Evolutionary conservation across 108 stramenopile species (phyloP), one percentile per base, ranked within the genome.

Genomic region (Epithemia pelagica): DNA sequence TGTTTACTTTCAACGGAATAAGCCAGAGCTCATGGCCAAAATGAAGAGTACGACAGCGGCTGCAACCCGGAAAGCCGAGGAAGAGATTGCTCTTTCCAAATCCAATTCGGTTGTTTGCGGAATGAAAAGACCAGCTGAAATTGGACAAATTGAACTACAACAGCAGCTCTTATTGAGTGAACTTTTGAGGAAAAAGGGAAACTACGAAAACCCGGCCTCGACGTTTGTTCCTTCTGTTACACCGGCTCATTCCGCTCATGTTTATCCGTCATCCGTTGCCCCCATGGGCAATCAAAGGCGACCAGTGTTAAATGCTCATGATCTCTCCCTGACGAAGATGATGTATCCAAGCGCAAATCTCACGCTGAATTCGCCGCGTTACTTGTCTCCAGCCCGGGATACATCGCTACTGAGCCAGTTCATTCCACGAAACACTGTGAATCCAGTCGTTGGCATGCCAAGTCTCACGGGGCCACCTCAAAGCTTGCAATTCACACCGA

Each of bases 11-110:
- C 74, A 79, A 55, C 71, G 80, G 2, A 82, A 85, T 53, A 76
- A 85, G 21, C 67, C 73, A n/a, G 82, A 82, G 58, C 65, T 83
- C 30, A 83, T 82, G 76, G 61, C 32, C 62, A 81, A 76, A 30
- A 85, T 88, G 79, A 59, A 72, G 37, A 83, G 76, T 19, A 70
- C 72, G 20, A 85, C 84, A 10, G 80, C 84, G 22, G 78, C 84
- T 25, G 60, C 73, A 19, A 72, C 70, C 21, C 75, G 83, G 53
- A 84, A 84, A 58, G 26, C 57, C 21, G 26, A 58, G 21, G 25
- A 58, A 8, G 57, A 46, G 15, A 46, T 46, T 5, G 15, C 15
- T 15, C 37, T 10, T 10, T 10, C 37, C 5, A 46, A 15, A 46
- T 5, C 37, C 37, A 5, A 5, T 15, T 5, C 37, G 15, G 37